Base-by-base conservation (phyloP, 768 basidiomycete species). In the Psilocybe azurescens region DNA sequence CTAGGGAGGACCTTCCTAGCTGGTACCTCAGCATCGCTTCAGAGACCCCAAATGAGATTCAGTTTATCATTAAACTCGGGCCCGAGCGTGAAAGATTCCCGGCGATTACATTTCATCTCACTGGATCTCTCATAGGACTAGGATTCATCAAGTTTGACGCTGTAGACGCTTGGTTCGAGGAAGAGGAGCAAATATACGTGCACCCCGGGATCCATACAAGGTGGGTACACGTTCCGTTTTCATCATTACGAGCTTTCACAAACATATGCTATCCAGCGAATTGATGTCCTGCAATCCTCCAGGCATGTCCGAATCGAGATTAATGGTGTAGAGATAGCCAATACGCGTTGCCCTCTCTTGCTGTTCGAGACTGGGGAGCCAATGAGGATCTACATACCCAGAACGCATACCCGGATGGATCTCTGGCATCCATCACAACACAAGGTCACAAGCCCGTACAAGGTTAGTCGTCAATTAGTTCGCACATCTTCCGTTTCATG, bases 181-280 rank as follows among this genome's bases (percentile, higher is more conserved):
- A 89, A 68, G 88, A 89, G 53, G 87, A 90, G 53, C 71, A 83
- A 58, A 80, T 89, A 32, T 84, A 78, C 59, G 75, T 79, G 1
- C 88, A 90, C 61, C 84, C 86, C 89, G 85, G 66, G 88, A 90
- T 69, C 87, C 88, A 1, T 90, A 88, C 74, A 89, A 90, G 79
- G 88, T 88, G 3, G 47, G 70, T 60, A 16, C 50, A 6, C 14
- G 13, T 16, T 14, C 28, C 28, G 3, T 24, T 2, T 33, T 28
- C 16, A 11, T 28, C 5, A 6, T 24, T 28, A n/a, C 14, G 20
- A 13, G 8, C n/a, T 24, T 18, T 4, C 20, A n/a, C 6, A 6
- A 38, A n/a, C 5, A 0, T 16, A 0, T 1, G 8, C 14, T 33
- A 36, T 18, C 13, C 8, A 89, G 88, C 84, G 89, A 13, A 73